These are phyloP conservation scores for Cryoendolithus antarcticus DNA, from an alignment of 2,329 filamentous ascomycete species.

Conservation along the genomic window DNA sequence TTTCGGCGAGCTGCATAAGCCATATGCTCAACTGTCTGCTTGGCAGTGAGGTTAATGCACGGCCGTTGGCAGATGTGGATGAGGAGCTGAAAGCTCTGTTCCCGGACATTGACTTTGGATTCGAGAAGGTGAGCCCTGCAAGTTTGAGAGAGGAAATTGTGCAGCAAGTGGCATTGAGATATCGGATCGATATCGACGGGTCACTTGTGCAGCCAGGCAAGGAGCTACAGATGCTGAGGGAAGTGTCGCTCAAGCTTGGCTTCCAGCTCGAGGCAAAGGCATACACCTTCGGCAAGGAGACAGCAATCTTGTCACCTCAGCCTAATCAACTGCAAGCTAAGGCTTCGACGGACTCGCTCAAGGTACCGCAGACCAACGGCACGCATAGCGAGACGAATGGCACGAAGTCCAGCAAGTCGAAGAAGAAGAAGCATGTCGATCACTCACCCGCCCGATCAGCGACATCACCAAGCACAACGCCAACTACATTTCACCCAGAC, in stretches of 20 bases:
- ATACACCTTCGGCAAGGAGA: conserved; percentile 51
- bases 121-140: conserved; percentile 65
- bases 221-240: conserved; percentile 74
- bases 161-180: conserved; percentile 59
- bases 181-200: conserved; percentile 58
- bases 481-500: conserved; percentile 62
- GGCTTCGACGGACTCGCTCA: conserved; percentile 18
- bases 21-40: conserved; percentile 92
- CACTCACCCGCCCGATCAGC: conserved; percentile 34
- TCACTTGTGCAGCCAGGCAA: conserved; percentile 58
- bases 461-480: conserved; percentile 32
- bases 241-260: conserved; percentile 78
- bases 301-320: conserved; percentile 7
- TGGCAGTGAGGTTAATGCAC: conserved; percentile 61
- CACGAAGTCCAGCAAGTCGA: conserved; percentile 43
- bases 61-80: conserved; percentile 68
- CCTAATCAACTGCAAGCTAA: conserved; percentile 13
- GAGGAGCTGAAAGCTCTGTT: conserved; percentile 63
- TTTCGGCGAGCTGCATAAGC: conserved; percentile 66
- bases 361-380: conserved; percentile 22
- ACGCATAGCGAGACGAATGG: conserved; percentile 15
- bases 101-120: conserved; percentile 67
- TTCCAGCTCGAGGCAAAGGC: conserved; percentile 73
- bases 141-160: conserved; percentile 57
- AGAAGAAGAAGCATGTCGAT: conserved; percentile 42